These are phyloP conservation scores for Colletotrichum neosansevieriae DNA, from an alignment of 2,329 filamentous ascomycete genomes.

Conservation along the genomic window DNA sequence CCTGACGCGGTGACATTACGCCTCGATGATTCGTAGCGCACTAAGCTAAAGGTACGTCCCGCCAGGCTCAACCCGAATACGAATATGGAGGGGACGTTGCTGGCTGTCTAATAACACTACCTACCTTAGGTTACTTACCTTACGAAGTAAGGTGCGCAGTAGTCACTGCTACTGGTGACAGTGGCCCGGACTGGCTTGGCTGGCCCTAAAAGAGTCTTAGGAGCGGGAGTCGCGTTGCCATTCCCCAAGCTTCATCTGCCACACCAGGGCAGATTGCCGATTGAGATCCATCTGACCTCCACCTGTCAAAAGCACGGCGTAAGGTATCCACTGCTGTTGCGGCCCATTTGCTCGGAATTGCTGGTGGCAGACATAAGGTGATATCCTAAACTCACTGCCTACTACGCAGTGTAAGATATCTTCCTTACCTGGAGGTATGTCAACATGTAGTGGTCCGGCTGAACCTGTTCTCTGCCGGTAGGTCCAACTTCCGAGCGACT, in stretches of 20 bases:
- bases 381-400: no score
- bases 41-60: slow-evolving; percentile 9
- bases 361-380: slow-evolving; percentile 11
- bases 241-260: no score
- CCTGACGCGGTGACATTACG: slow-evolving; percentile 14
- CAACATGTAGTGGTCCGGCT: slow-evolving; percentile 25
- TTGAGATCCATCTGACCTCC: slow-evolving; percentile 34
- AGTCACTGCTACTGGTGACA: not conserved
- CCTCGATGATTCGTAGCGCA: slow-evolving; percentile 25
- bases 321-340: slow-evolving; percentile 14
- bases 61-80: slow-evolving; percentile 34
- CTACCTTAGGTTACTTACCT: no score
- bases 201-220: no score
- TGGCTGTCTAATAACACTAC: not conserved
- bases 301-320: slow-evolving; percentile 22
- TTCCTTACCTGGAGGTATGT: not conserved
- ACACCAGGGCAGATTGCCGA: slow-evolving; percentile 37
- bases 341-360: not conserved
- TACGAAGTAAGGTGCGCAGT: no score
- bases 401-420: no score
- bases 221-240: no score
- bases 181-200: not conserved
- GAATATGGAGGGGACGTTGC: slow-evolving; percentile 30
- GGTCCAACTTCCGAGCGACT: not conserved
- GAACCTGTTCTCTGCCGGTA: not conserved